Percentiles rank a stretch among this genome's conserved stretches.
Conservation (phyloP, 495 filamentous ascomycete genomes). For the Lepraria neglecta region DNA sequence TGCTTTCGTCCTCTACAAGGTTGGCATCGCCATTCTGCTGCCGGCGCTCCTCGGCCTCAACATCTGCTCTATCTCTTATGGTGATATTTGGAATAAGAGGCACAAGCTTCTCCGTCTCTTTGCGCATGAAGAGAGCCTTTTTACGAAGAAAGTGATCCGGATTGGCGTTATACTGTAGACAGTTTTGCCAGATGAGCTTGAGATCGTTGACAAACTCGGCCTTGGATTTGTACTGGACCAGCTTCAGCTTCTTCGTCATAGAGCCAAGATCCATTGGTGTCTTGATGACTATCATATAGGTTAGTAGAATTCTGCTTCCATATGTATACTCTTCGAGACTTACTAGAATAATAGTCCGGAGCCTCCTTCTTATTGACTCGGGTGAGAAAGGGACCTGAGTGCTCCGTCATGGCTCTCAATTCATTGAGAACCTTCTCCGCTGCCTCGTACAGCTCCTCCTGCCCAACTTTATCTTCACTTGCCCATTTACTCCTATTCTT, state of each 20-base stretch:
- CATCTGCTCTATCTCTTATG: constrained; percentile 83
- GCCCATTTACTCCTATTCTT: constrained; percentile 99
- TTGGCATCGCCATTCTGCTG: constrained; percentile 62
- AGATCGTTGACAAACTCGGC: constrained; percentile 89
- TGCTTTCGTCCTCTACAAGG: constrained; percentile 80
- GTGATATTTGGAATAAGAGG: constrained; percentile 90
- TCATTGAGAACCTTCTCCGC: constrained; percentile 93
- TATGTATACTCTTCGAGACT: constrained; percentile 29
- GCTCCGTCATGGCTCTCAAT: constrained; percentile 92
- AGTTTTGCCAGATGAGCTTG: constrained; percentile 94
- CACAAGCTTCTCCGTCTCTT: constrained; percentile 91
- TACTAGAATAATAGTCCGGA: constrained; percentile 87
- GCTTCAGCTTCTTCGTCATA: constrained; percentile 97
- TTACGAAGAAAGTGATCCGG: constrained; percentile 81
- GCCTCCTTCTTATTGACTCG: constrained; percentile 94
- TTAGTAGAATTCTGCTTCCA: constrained; percentile 1
- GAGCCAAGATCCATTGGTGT: constrained; percentile 95
- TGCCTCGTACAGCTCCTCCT: constrained; percentile 96
- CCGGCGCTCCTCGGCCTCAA: constrained; percentile 90
- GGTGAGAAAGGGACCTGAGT: constrained; percentile 86
- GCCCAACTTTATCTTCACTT: constrained; percentile 90
- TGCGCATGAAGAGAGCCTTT: constrained; percentile 92
- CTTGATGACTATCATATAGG: constrained; percentile 66
- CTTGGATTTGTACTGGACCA: constrained; percentile 83
- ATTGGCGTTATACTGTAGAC: constrained; percentile 89